Conservation (phyloP, 345 rosid genomes). For the Brassica incana region DNA sequence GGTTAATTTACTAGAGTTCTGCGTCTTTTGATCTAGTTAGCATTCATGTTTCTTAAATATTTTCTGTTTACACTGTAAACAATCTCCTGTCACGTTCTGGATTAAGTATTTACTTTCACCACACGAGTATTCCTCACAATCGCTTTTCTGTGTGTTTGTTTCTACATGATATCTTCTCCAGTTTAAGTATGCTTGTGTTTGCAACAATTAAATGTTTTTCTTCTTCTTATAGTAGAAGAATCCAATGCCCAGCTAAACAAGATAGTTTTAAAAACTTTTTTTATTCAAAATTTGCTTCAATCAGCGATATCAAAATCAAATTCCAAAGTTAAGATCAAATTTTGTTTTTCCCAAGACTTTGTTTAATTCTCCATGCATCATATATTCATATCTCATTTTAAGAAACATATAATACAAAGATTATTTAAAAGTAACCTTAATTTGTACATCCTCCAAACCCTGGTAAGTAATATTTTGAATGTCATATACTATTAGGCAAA, state of each 20-base stretch:
- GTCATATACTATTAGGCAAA: not conserved
- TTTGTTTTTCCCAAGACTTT: not conserved
- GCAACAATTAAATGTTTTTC: not conserved
- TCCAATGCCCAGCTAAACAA: slow-evolving; percentile 18
- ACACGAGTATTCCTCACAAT: not conserved
- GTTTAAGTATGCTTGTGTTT: not conserved
- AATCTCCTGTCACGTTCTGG: not conserved
- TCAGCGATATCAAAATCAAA: not conserved
- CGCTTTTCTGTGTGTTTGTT: not conserved
- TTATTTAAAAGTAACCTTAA: not conserved
- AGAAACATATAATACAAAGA: not conserved
- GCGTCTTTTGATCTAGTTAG: not conserved
- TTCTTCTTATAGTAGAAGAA: slow-evolving; percentile 1
- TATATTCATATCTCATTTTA: not conserved
- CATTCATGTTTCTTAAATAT: slow-evolving; percentile 5
- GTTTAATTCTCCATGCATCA: not conserved
- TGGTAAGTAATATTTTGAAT: not conserved
- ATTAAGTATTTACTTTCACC: not conserved
- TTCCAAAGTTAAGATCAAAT: not conserved
- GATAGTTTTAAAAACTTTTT: not conserved
- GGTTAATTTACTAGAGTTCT: not conserved
- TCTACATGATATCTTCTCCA: not conserved
- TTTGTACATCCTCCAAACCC: not conserved
- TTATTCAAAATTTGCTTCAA: not conserved
- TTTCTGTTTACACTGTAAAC: not conserved